A percentile compares a stretch with the other conserved stretches of the same genome.
Conservation (phyloP, 345 rosid genomes). For the Erucastrum elatum region DNA sequence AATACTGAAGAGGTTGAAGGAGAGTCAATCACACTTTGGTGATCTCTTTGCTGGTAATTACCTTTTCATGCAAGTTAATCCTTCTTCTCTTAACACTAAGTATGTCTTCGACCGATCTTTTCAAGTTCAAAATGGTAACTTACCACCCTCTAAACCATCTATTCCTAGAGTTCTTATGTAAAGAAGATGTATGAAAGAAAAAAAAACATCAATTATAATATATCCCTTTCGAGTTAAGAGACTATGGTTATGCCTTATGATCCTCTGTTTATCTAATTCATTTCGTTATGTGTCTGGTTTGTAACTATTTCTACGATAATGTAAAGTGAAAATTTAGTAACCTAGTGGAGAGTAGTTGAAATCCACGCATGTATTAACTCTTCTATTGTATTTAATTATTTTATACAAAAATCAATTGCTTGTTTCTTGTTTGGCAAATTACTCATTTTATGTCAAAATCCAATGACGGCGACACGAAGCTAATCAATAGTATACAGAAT, state of each 20-base stretch:
- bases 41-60: slow-evolving; percentile 82
- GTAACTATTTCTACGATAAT: background rate
- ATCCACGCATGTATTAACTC: background rate
- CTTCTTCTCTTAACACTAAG: slow-evolving; percentile 48
- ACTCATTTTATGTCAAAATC: background rate
- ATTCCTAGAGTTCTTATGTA: slow-evolving; percentile 32
- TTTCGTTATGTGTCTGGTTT: slow-evolving; percentile 4
- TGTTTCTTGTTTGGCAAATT: background rate
- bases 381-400: background rate
- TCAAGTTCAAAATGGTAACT: slow-evolving; percentile 23
- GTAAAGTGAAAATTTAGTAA: background rate
- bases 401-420: background rate
- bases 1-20: slow-evolving; percentile 60
- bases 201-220: background rate
- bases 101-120: slow-evolving; percentile 37
- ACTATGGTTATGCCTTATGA: background rate
- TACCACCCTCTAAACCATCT: slow-evolving; percentile 23
- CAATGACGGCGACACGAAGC: background rate
- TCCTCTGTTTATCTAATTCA: slow-evolving; percentile 1
- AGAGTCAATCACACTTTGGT: slow-evolving; percentile 60
- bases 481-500: background rate
- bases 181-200: background rate
- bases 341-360: background rate
- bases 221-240: background rate
- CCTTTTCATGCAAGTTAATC: slow-evolving; percentile 70